phyloP scores from a whole-genome alignment of 805 yeast genomes.

The Kuraishia floccosa region DNA sequence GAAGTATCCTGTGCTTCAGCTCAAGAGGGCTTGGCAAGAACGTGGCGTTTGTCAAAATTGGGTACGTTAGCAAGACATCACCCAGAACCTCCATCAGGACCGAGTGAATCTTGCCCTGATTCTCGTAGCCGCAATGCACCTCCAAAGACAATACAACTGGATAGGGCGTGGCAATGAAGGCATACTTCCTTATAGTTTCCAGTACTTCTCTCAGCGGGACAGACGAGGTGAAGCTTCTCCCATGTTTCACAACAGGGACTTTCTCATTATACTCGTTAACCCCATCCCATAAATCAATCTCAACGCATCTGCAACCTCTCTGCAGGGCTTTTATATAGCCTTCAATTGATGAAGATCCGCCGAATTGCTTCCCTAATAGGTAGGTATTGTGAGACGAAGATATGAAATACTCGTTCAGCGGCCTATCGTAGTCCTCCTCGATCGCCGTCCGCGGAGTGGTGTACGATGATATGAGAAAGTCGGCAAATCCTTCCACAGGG shows the following conservation, averaged over 20 bases:
- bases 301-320: constrained; percentile 91
- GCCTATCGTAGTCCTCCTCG: constrained; percentile 36
- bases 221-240: constrained; percentile 70
- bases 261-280: constrained; percentile 22
- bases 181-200: constrained; percentile 67
- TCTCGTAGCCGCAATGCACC: constrained; percentile 58
- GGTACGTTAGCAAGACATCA: constrained; percentile 35
- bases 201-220: constrained; percentile 61
- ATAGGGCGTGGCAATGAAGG: constrained; percentile 76
- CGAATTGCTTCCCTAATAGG: constrained; percentile 77
- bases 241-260: constrained; percentile 88
- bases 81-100: constrained; percentile 49
- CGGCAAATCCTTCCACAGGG: constrained; percentile 13
- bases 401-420: constrained; percentile 77
- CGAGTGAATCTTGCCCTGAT: constrained; percentile 49
- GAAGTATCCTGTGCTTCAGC: constrained; percentile 55
- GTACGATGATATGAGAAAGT: constrained; percentile 20
- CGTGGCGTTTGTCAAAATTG: constrained; percentile 14
- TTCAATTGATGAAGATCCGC: constrained; percentile 79
- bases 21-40: constrained; percentile 63
- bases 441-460: constrained; percentile 12
- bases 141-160: constrained; percentile 86
- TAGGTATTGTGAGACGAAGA: constrained; percentile 96
- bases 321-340: constrained; percentile 81
- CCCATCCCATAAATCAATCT: constrained; percentile 92